phyloP scores from a whole-genome alignment of 257 asterid species.

The Ophiorrhiza pumila region DNA sequence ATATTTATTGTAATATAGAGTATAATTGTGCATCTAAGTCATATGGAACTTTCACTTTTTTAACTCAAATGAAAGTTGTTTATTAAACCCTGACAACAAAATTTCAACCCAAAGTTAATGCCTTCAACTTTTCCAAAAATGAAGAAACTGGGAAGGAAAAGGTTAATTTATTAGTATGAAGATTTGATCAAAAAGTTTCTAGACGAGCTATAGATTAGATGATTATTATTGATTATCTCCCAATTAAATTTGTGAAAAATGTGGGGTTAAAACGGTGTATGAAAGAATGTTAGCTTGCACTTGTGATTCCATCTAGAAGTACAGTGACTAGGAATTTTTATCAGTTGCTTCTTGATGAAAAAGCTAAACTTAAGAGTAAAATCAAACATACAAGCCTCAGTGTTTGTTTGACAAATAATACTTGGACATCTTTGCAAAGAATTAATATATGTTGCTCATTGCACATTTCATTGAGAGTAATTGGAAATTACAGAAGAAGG shows the following conservation, averaged over 20 bases:
- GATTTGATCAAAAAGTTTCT: neutral
- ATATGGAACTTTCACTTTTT: neutral
- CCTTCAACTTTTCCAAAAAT: neutral
- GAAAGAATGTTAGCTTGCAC: neutral
- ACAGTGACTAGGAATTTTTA: neutral
- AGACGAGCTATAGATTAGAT: neutral
- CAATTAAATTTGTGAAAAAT: neutral
- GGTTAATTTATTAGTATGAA: neutral
- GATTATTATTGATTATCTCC: neutral
- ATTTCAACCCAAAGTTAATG: neutral
- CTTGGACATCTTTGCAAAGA: neutral
- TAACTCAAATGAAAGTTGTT: neutral
- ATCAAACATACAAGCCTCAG: neutral
- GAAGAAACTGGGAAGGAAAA: neutral
- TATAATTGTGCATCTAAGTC: neutral
- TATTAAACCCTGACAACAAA: neutral
- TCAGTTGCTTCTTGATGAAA: neutral
- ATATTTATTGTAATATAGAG: neutral
- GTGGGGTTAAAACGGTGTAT: neutral
- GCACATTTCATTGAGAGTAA: neutral
- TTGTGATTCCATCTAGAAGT: neutral
- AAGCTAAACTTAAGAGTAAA: neutral
- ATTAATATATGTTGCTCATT: slow-evolving; percentile 2
- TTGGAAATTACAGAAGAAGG: neutral
- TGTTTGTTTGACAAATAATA: neutral